These are phyloP conservation scores for Yamadazyma siamensis DNA, from an alignment of 1,139 yeast genomes.

Conservation along the genomic window DNA sequence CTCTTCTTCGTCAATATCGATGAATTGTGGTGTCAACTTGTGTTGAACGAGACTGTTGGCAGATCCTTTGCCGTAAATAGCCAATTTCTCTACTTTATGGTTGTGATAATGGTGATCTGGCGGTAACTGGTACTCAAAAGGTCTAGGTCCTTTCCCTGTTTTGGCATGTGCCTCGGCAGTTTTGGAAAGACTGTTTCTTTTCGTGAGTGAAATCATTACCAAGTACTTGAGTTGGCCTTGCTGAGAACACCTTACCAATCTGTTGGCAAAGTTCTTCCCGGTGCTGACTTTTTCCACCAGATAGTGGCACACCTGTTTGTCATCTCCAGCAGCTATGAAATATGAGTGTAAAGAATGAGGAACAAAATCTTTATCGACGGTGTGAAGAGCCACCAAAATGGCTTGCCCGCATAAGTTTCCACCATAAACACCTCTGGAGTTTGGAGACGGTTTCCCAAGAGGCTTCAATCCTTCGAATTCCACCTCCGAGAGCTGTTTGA, in stretches of 20 bases:
- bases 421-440: constrained; percentile 39
- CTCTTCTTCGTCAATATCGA: constrained; percentile 17
- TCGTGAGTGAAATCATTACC: constrained; percentile 33
- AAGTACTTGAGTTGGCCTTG: constrained; percentile 27
- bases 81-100: constrained; percentile 21
- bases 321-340: constrained; percentile 37
- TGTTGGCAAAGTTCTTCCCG: constrained; percentile 33
- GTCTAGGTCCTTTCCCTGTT: constrained; percentile 19
- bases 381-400: constrained; percentile 32
- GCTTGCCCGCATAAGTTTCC: constrained; percentile 44
- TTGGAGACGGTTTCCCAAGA: constrained; percentile 27
- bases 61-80: constrained; percentile 15
- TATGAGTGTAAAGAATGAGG: constrained; percentile 45
- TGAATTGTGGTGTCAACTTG: constrained; percentile 26
- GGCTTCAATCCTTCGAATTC: constrained; percentile 29
- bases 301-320: constrained; percentile 24
- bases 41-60: constrained; percentile 21
- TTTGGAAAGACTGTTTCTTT: constrained; percentile 22
- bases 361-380: constrained; percentile 23
- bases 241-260: constrained; percentile 29
- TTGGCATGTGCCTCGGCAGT: constrained; percentile 8
- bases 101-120: constrained; percentile 24
- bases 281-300: constrained; percentile 29
- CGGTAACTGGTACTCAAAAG: constrained; percentile 35
- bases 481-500: constrained; percentile 18